Evolutionary conservation across 169 alveolate genomes (phyloP).

Genomic region (Plasmodium fragile): DNA sequence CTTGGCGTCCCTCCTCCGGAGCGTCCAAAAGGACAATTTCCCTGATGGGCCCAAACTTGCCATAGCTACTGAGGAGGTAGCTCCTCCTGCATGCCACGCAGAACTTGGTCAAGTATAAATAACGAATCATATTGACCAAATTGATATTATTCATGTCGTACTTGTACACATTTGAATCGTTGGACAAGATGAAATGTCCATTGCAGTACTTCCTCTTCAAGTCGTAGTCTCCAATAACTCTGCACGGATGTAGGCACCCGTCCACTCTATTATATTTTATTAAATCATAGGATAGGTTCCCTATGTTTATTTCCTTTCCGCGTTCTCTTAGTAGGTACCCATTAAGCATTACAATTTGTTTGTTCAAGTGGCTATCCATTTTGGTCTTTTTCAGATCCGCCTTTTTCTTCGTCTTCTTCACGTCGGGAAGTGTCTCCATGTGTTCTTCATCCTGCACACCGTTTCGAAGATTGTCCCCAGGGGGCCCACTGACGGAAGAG

Average conservation of each 20-base stretch:
- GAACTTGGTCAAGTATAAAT: constrained; percentile 8
- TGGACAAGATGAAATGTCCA: background rate
- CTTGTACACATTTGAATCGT: constrained; percentile 44
- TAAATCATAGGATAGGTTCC: constrained; percentile 19
- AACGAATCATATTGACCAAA: constrained; percentile 42
- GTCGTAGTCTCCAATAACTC: constrained; percentile 74
- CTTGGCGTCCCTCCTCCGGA: background rate
- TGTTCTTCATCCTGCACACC: background rate
- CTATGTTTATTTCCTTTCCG: constrained; percentile 41
- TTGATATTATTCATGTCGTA: constrained; percentile 61
- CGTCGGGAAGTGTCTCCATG: background rate
- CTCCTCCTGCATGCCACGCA: constrained; percentile 22
- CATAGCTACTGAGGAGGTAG: constrained; percentile 57
- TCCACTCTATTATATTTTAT: constrained; percentile 43
- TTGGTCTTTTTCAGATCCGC: background rate
- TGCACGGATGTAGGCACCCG: constrained; percentile 64
- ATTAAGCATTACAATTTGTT: constrained; percentile 17
- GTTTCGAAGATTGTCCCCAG: background rate
- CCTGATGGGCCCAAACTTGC: constrained; percentile 14
- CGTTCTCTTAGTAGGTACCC: constrained; percentile 21
- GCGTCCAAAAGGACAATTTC: constrained; percentile 13
- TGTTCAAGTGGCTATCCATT: constrained; percentile 10
- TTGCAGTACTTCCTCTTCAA: constrained; percentile 19
- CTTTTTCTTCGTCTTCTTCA: background rate
- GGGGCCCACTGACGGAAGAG: too few species aligned